phyloP scores from a whole-genome alignment of 2,329 filamentous ascomycete species.

The Aspergillus fructus region DNA sequence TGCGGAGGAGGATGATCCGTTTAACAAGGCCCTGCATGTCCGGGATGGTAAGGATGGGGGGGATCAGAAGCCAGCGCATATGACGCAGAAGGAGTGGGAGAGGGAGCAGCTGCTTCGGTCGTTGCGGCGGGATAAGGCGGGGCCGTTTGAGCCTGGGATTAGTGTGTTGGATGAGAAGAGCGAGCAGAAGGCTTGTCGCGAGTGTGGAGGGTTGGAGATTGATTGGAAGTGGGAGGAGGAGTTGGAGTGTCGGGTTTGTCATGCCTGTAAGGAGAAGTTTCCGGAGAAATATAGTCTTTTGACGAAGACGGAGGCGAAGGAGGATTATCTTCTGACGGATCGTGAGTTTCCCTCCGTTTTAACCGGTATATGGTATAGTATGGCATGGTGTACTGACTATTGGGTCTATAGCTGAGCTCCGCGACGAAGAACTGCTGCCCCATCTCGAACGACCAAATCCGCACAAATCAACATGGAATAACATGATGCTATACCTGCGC shows the following conservation, averaged over 20 bases:
- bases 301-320: conserved; percentile 93
- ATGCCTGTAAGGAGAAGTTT: conserved; percentile 79
- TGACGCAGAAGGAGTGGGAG: conserved; percentile 93
- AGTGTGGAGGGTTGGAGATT: conserved; percentile 82
- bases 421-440: conserved; percentile 80
- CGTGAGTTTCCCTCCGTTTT: conserved; percentile 53
- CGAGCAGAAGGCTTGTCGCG: conserved; percentile 72
- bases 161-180: conserved; percentile 66
- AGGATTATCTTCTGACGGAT: conserved; percentile 94
- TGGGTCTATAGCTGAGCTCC: conserved; percentile 69
- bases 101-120: conserved; percentile 71
- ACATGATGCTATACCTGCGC: conserved; percentile 97
- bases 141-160: conserved; percentile 86
- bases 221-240: conserved; percentile 94
- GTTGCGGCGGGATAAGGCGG: conserved; percentile 70
- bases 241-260: conserved; percentile 74
- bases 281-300: conserved; percentile 93
- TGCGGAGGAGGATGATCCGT: conserved; percentile 85
- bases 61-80: conserved; percentile 75
- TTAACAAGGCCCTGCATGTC: conserved; percentile 72
- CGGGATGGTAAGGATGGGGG: conserved; percentile 42
- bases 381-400: conserved; percentile 2
- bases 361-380: not conserved
- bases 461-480: conserved; percentile 93
- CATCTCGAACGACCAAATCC: conserved; percentile 89